These are phyloP conservation scores for Boletus patriciae DNA, from an alignment of 768 basidiomycete species.

Conservation along the genomic window DNA sequence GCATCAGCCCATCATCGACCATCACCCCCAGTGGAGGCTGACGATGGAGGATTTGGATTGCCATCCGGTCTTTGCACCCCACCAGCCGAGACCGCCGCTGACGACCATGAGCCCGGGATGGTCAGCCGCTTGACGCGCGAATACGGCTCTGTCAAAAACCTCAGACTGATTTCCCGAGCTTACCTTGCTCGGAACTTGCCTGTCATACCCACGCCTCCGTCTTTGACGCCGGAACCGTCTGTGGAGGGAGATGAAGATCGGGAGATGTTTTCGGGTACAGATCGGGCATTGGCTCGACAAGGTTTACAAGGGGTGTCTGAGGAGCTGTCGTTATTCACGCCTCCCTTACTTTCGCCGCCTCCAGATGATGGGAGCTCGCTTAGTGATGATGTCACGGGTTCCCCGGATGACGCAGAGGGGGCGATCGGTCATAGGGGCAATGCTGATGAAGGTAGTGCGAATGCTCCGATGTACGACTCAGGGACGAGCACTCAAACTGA, in stretches of 20 bases:
- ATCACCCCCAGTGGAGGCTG: background rate
- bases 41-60: background rate
- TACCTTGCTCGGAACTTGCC: background rate
- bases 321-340: slow-evolving; percentile 3
- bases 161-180: background rate
- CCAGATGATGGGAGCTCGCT: background rate
- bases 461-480: background rate
- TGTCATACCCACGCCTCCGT: slow-evolving; percentile 6
- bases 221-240: background rate
- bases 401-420: background rate
- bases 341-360: background rate
- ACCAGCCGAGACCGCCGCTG: background rate
- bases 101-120: background rate
- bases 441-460: background rate
- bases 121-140: background rate
- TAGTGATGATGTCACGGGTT: background rate
- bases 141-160: background rate
- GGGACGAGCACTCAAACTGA: background rate
- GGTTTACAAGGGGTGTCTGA: background rate
- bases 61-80: slow-evolving; percentile 10
- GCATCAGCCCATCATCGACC: background rate
- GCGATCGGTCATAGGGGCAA: background rate
- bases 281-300: background rate
- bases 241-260: background rate
- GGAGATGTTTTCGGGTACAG: background rate